These are phyloP conservation scores for Backusella morwellensis DNA, from an alignment of 192 early-diverging fungal genomes.

Conservation along the genomic window DNA sequence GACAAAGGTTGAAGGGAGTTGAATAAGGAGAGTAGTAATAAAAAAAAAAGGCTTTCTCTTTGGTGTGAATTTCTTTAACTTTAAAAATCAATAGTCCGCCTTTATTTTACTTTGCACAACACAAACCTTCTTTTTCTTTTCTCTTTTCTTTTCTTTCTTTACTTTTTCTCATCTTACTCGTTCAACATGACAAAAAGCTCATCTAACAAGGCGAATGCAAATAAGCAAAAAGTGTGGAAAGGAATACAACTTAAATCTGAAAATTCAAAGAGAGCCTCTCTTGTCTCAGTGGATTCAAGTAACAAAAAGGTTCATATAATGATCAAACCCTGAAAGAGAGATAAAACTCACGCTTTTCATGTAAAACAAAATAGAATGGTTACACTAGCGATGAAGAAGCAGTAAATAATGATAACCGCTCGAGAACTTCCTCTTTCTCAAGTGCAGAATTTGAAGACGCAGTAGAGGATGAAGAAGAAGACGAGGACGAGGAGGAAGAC, in stretches of 20 bases:
- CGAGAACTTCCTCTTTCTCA: constrained; percentile 6
- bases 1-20: neutral
- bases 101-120: neutral
- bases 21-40: neutral
- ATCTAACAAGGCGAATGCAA: neutral
- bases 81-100: neutral
- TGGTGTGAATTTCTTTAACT: constrained; percentile 5
- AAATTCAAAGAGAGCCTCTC: neutral
- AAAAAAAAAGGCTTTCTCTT: neutral
- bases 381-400: neutral
- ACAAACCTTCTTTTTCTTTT: neutral
- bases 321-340: neutral
- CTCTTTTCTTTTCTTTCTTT: neutral
- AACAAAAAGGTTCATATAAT: neutral
- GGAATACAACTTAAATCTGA: neutral
- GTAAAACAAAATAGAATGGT: neutral
- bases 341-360: neutral
- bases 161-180: neutral
- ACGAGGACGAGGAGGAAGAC: constrained; percentile 7
- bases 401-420: neutral
- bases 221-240: neutral
- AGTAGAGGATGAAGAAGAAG: constrained; percentile 6
- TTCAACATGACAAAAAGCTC: neutral
- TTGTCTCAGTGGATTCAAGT: neutral
- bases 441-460: constrained; percentile 13